phyloP scores from a whole-genome alignment of 352 stramenopile species.

The Phytophthora kernoviae region DNA sequence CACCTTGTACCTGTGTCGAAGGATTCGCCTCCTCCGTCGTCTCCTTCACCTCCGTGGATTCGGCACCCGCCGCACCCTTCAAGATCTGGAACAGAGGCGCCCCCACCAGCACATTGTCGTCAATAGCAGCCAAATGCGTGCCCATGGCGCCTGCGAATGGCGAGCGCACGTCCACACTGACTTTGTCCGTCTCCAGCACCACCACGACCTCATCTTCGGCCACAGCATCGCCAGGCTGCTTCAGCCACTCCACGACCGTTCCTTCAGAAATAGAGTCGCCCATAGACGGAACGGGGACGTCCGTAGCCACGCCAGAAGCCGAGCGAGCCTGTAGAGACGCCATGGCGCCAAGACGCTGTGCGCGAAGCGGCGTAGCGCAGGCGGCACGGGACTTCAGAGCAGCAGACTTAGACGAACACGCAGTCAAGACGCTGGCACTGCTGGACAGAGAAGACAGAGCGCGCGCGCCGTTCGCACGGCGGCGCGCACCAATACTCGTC shows the following conservation, averaged over 20 bases:
- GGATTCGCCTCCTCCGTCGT: slow-evolving; percentile 25
- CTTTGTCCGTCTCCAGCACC: slow-evolving; percentile 99
- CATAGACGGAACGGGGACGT: slow-evolving; percentile 89
- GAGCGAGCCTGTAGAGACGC: slow-evolving; percentile 29
- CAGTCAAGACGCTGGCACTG: slow-evolving; percentile 13
- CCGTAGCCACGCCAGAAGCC: slow-evolving; percentile 26
- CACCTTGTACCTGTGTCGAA: slow-evolving; percentile 13
- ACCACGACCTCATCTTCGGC: slow-evolving; percentile 97
- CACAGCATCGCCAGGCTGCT: slow-evolving; percentile 93
- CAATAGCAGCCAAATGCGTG: slow-evolving; percentile 90
- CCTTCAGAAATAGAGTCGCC: slow-evolving; percentile 98
- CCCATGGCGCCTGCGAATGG: slow-evolving; percentile 88
- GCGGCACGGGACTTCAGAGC: slow-evolving; percentile 5
- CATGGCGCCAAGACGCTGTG: neutral
- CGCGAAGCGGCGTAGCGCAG: slow-evolving; percentile 5
- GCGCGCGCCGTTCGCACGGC: slow-evolving; percentile 27
- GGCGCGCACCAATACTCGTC: slow-evolving; percentile 36
- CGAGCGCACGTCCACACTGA: slow-evolving; percentile 90
- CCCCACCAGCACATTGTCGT: slow-evolving; percentile 96
- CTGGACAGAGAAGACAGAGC: slow-evolving; percentile 24
- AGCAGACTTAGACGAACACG: slow-evolving; percentile 15
- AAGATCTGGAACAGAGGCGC: slow-evolving; percentile 92
- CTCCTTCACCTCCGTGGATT: slow-evolving; percentile 7
- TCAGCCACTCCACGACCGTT: slow-evolving; percentile 96
- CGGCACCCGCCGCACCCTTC: slow-evolving; percentile 64